Evolutionary conservation across 2,329 filamentous ascomycete genomes (phyloP), one percentile per base, ranked within the genome.

Genomic region (Pseudogymnoascus sp.): DNA sequence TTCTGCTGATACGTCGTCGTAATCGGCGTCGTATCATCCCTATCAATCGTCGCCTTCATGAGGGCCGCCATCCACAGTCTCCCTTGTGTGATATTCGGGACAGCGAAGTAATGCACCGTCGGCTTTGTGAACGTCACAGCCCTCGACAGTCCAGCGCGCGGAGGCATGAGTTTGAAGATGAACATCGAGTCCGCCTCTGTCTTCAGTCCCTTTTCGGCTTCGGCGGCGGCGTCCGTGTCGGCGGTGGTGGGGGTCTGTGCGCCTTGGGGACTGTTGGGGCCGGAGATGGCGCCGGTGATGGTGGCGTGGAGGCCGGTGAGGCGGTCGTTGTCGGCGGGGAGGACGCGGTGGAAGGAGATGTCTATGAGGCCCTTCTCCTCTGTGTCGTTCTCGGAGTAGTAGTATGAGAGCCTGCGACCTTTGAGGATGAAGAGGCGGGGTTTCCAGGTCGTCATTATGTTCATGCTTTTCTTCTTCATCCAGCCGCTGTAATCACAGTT

Each of bases 401-500:
- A 99, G 78, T 99, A 99, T 0, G 93, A 92, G 31, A 99, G 79
- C 4, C 95, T 87, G 62, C 93, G 87, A 31, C 95, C 95, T 71
- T 92, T 93, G 64, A 99, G 84, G 6, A 99, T 88, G 72, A 99
- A 99, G n/a, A 97, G 82, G 11, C 95, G 87, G 11, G 93, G 90
- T 73, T 97, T 99, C 95, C 95, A 99, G 1, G 93, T 96, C 2
- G 92, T 92, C 88, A 99, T 96, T 36, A 97, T 80, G 71, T 93
- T 95, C 1, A 91, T 93, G 65, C 91, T 96, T 76, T 96, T 93
- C 82, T 99, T 99, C 81, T 95, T 97, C 95, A 99, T 99, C 95
- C 95, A 99, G 1, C 95, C 95, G 71, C 88, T 93, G 74, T 96
- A 97, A 72, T 99, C 93, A 63, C 91, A 93, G 66, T 86, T 86